Evolutionary conservation across 2,329 filamentous ascomycete genomes (phyloP).

Genomic region (Aspergillus fumigatus): DNA sequence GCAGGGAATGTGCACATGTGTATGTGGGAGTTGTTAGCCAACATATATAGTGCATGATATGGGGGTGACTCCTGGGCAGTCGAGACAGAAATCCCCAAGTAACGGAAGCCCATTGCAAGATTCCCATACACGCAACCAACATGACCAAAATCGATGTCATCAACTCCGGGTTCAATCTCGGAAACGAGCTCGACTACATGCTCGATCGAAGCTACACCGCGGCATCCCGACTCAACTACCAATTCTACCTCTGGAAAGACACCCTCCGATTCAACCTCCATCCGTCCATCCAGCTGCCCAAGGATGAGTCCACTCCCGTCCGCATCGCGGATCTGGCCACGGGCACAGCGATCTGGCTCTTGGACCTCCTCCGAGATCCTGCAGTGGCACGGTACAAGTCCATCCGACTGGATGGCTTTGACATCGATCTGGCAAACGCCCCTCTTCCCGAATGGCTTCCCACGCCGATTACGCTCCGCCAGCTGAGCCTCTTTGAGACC

Average conservation of each 20-base stretch:
- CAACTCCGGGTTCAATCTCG: too few relatives aligned
- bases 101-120: too few relatives aligned
- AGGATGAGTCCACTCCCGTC: too few relatives aligned
- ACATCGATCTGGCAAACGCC: slow-evolving; percentile 1
- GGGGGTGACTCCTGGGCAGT: too few relatives aligned
- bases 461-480: not conserved
- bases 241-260: slow-evolving; percentile 3
- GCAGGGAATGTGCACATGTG: too few relatives aligned
- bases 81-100: too few relatives aligned
- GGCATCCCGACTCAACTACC: slow-evolving; percentile 1
- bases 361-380: not conserved
- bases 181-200: not conserved
- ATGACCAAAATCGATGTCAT: too few relatives aligned
- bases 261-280: slow-evolving; percentile 2
- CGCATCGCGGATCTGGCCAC: not conserved
- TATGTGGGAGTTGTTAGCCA: too few relatives aligned
- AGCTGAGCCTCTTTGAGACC: not conserved
- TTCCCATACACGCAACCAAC: too few relatives aligned
- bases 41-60: too few relatives aligned
- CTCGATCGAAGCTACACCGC: slow-evolving; percentile 1
- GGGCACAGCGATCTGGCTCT: slow-evolving; percentile 1
- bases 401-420: not conserved
- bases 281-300: not conserved
- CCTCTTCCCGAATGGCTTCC: not conserved
- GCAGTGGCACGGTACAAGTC: not conserved